These are phyloP conservation scores for Pleurotus pulmonarius DNA, from an alignment of 768 basidiomycete species.

Conservation along the genomic window DNA sequence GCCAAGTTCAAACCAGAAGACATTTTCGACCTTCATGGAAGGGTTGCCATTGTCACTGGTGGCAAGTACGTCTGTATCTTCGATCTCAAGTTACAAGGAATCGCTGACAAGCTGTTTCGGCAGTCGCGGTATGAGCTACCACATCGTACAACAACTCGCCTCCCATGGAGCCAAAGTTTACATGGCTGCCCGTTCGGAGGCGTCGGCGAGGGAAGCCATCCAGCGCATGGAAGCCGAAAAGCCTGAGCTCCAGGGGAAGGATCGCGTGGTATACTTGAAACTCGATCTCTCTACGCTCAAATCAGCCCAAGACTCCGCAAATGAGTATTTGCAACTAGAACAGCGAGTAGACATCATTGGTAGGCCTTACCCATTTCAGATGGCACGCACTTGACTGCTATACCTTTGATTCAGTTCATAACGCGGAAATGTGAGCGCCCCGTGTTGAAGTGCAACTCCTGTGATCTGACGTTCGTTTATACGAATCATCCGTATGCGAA, in stretches of 20 bases:
- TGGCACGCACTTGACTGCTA: background rate
- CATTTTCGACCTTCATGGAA: constrained; percentile 3
- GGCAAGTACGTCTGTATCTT: constrained; percentile 3
- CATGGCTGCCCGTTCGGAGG: constrained; percentile 22
- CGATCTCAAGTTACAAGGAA: background rate
- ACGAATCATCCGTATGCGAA: constrained; percentile 11
- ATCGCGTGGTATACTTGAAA: constrained; percentile 23
- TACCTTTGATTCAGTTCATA: background rate
- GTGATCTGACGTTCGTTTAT: background rate
- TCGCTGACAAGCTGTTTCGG: background rate
- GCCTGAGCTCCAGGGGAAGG: constrained; percentile 25
- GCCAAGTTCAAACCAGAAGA: too few species aligned
- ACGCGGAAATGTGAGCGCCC: background rate
- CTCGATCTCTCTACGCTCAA: constrained; percentile 32
- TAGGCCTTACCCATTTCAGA: background rate
- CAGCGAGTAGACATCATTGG: constrained; percentile 9
- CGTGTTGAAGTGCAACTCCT: background rate
- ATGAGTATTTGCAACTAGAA: constrained; percentile 17
- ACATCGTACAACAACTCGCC: constrained; percentile 16
- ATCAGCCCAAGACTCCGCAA: constrained; percentile 22
- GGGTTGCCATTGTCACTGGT: constrained; percentile 8
- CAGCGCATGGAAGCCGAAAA: constrained; percentile 22
- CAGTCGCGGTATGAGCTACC: constrained; percentile 15
- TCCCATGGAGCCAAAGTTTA: constrained; percentile 29
- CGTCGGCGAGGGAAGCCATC: constrained; percentile 23